A percentile compares a stretch with the other conserved stretches of the same genome.
Conservation (phyloP, 768 basidiomycete species). For the Agaricus subrufescens region DNA sequence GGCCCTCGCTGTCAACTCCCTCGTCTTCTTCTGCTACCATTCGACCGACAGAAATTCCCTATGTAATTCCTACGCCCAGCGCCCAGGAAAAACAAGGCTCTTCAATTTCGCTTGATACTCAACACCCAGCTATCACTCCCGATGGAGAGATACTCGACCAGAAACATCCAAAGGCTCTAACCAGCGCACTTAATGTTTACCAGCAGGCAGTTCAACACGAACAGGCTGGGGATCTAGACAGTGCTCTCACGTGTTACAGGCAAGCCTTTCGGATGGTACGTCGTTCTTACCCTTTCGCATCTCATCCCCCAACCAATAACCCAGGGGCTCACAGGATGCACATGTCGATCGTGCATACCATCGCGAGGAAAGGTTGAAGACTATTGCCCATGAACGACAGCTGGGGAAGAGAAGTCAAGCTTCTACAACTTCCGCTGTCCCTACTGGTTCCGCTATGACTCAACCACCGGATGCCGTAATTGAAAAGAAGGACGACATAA, state of each 20-base stretch:
- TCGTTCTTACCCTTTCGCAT: background rate
- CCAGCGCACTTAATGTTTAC: slow-evolving; percentile 62
- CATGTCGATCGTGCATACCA: slow-evolving; percentile 72
- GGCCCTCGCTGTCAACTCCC: slow-evolving; percentile 2
- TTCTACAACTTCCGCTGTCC: background rate
- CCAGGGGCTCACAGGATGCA: slow-evolving; percentile 36
- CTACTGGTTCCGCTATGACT: background rate
- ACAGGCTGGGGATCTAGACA: slow-evolving; percentile 68
- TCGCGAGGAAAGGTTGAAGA: slow-evolving; percentile 46
- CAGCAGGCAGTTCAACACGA: slow-evolving; percentile 67
- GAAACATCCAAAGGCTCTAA: slow-evolving; percentile 29
- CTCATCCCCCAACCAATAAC: slow-evolving; percentile 5
- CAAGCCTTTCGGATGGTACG: slow-evolving; percentile 67
- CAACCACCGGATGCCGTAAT: background rate
- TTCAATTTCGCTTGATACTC: slow-evolving; percentile 5
- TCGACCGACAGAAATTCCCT: background rate
- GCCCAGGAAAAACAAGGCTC: background rate
- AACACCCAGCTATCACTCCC: slow-evolving; percentile 20
- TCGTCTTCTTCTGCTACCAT: slow-evolving; percentile 4
- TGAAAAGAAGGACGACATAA: slow-evolving; percentile 17
- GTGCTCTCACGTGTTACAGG: slow-evolving; percentile 73
- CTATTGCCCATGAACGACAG: slow-evolving; percentile 24
- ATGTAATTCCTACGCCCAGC: background rate
- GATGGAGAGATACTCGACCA: slow-evolving; percentile 17
- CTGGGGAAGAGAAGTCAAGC: slow-evolving; percentile 8